Percentiles rank a stretch among this genome's conserved stretches.
Evolutionary conservation across 2,329 filamentous ascomycete species (phyloP).

Genomic region (Pseudogymnoascus sp.): DNA sequence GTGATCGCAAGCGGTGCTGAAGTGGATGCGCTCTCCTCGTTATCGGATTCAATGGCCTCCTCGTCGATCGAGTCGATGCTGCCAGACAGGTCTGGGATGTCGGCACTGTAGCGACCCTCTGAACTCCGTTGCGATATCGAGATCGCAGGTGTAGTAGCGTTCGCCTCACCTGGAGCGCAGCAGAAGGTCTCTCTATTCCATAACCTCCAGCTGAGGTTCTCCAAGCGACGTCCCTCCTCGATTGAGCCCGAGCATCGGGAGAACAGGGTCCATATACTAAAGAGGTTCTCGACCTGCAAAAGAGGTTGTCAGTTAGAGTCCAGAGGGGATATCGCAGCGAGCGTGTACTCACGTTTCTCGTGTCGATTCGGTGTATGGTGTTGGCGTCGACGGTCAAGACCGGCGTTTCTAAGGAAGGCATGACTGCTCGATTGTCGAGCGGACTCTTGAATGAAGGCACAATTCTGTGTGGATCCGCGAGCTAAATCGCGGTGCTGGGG

Average conservation of each 20-base stretch:
- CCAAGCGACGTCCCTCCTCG: conserved; percentile 82
- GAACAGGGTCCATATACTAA: conserved; percentile 97
- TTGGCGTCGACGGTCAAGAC: conserved; percentile 87
- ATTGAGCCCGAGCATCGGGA: conserved; percentile 90
- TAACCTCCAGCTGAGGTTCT: conserved; percentile 91
- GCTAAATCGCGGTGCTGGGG: neutral
- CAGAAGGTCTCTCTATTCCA: conserved; percentile 94
- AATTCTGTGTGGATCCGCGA: neutral
- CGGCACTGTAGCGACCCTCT: conserved; percentile 37
- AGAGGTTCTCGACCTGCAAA: conserved; percentile 62
- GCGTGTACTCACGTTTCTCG: conserved; percentile 52
- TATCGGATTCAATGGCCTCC: conserved; percentile 49
- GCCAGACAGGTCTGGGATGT: conserved; percentile 64
- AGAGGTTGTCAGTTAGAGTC: neutral
- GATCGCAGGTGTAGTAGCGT: conserved; percentile 34
- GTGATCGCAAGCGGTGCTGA: conserved; percentile 48
- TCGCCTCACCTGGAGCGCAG: conserved; percentile 55
- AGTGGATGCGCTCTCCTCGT: conserved; percentile 33
- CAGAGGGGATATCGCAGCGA: neutral
- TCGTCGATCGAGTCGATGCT: conserved; percentile 66
- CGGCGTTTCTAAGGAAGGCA: conserved; percentile 80
- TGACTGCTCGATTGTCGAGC: conserved; percentile 33
- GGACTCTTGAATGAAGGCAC: neutral
- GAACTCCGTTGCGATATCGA: conserved; percentile 26
- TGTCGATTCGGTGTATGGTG: conserved; percentile 91